Conservation (phyloP, 1,284 basidiomycete genomes). For the Apiotrichum montevideense region DNA sequence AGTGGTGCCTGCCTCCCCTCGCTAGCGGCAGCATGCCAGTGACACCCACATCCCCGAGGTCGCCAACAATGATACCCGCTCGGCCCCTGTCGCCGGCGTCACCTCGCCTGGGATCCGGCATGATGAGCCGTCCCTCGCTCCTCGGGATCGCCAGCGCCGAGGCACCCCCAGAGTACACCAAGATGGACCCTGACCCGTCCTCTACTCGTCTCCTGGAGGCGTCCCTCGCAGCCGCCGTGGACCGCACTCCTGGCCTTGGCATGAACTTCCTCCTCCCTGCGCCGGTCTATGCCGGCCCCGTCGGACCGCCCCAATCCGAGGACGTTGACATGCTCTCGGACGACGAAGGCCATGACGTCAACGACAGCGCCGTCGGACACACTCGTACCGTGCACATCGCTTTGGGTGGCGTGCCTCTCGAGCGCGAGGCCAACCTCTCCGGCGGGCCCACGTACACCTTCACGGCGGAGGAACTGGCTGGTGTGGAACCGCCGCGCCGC, state of each 20-base stretch:
- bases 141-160: conserved; percentile 4
- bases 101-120: not conserved
- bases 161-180: conserved; percentile 37
- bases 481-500: not conserved
- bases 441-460: not conserved
- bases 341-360: not conserved
- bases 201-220: conserved; percentile 30
- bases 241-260: not conserved
- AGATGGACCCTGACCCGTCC: conserved; percentile 36
- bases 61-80: not conserved
- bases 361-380: not conserved
- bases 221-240: conserved; percentile 23
- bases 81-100: not conserved
- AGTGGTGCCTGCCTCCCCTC: not conserved
- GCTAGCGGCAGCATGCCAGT: not conserved
- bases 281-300: not conserved
- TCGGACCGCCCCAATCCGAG: not conserved
- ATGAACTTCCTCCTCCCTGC: not conserved
- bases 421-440: not conserved
- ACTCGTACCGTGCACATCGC: not conserved
- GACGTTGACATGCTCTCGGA: not conserved
- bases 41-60: conserved; percentile 1
- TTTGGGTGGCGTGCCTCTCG: not conserved
- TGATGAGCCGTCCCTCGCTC: not conserved
- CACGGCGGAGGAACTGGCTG: not conserved